Percentiles rank a stretch among this genome's conserved stretches.
phyloP scores from a whole-genome alignment of 108 stramenopile species.

The Heterococcus sp. region DNA sequence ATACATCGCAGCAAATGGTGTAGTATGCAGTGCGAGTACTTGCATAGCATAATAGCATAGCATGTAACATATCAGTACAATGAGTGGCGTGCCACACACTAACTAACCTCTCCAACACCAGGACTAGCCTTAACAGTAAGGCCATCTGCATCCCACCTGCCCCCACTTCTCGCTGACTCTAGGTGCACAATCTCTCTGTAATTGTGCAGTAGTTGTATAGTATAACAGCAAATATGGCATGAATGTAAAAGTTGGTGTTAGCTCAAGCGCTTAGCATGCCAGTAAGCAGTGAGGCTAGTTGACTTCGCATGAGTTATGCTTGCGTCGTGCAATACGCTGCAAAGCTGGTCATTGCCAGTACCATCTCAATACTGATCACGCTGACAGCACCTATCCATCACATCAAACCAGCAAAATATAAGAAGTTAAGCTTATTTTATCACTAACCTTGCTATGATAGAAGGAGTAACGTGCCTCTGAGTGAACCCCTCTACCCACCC shows the following conservation, averaged over 20 bases:
- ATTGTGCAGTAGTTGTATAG: background rate
- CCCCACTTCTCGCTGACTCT: background rate
- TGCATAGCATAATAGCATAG: too few relatives aligned
- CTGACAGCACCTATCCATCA: too few relatives aligned
- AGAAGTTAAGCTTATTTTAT: background rate
- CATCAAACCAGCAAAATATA: background rate
- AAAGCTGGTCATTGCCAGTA: background rate
- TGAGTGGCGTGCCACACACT: background rate
- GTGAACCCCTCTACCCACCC: slow-evolving; percentile 25
- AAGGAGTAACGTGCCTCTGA: background rate
- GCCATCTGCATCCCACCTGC: background rate
- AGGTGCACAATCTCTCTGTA: background rate
- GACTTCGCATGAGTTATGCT: background rate
- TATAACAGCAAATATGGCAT: background rate
- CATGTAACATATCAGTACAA: too few relatives aligned
- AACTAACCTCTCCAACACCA: background rate
- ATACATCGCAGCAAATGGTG: too few relatives aligned
- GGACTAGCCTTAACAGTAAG: background rate
- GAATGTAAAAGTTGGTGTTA: too few relatives aligned
- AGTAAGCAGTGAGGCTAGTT: too few relatives aligned
- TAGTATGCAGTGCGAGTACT: too few relatives aligned
- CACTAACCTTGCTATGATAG: background rate
- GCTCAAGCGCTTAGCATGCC: too few relatives aligned
- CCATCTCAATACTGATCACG: background rate
- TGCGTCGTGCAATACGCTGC: background rate